These are phyloP conservation scores for Paraphoma chrysanthemicola DNA, from an alignment of 2,329 filamentous ascomycete genomes.

Conservation along the genomic window DNA sequence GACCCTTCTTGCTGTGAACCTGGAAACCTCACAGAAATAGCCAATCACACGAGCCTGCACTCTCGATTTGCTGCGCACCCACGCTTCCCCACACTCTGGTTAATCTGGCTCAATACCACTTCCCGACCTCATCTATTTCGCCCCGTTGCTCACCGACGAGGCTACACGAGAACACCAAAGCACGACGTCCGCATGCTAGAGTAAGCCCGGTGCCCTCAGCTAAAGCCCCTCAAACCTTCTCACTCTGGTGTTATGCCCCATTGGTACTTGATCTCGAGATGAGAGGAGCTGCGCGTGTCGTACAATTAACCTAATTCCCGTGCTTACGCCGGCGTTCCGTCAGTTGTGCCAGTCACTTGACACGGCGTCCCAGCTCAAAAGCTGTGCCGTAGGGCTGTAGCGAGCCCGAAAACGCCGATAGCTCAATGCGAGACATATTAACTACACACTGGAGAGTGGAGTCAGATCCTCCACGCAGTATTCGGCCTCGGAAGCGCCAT, in stretches of 20 bases:
- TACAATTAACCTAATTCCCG: conserved; percentile 1
- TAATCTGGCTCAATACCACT: conserved; percentile 8
- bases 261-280: background rate
- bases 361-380: background rate
- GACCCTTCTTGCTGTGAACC: background rate
- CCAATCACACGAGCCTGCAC: conserved; percentile 4
- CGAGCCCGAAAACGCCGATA: conserved; percentile 1
- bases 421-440: conserved; percentile 7
- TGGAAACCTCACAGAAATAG: background rate
- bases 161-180: conserved; percentile 3
- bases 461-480: background rate
- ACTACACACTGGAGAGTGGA: conserved; percentile 5
- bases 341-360: conserved; percentile 12
- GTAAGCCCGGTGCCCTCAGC: background rate
- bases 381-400: conserved; percentile 1
- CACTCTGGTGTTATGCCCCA: conserved; percentile 2
- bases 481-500: background rate
- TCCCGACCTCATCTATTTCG: conserved; percentile 7
- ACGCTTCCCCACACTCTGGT: conserved; percentile 9
- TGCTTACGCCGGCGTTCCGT: conserved; percentile 4
- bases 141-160: background rate
- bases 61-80: background rate
- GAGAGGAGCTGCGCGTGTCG: conserved; percentile 1
- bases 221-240: conserved; percentile 14
- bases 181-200: background rate